Conservation (phyloP, 2,329 filamentous ascomycete species). For the Epichloe coenophiala region DNA sequence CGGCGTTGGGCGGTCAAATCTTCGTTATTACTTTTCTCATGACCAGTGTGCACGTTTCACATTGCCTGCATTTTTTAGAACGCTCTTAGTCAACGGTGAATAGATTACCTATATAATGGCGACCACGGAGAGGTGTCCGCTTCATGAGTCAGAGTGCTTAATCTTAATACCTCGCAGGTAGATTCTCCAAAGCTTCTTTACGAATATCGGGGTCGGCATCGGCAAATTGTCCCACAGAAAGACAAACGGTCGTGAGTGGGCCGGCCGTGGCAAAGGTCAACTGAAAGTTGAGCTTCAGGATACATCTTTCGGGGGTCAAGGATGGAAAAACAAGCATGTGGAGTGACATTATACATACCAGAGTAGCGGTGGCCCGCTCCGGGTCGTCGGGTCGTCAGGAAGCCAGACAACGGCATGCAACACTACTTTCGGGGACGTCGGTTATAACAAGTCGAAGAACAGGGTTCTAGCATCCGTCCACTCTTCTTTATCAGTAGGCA, state of each 20-base stretch:
- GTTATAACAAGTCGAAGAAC: background rate
- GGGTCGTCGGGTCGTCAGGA: background rate
- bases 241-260: background rate
- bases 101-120: background rate
- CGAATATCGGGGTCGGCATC: background rate
- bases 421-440: background rate
- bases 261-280: background rate
- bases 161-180: background rate
- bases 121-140: background rate
- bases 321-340: background rate
- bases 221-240: background rate
- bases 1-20: constrained; percentile 1
- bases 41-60: background rate
- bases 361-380: background rate
- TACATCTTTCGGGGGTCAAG: background rate
- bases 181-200: background rate
- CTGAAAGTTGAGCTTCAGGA: background rate
- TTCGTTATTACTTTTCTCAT: background rate
- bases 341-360: background rate
- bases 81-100: background rate
- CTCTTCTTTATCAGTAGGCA: background rate
- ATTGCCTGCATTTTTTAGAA: background rate
- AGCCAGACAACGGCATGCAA: background rate
- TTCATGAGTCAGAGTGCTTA: background rate
- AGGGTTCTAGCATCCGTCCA: background rate